Conservation (phyloP, 805 yeast species). For the Metschnikowia lachancei region DNA sequence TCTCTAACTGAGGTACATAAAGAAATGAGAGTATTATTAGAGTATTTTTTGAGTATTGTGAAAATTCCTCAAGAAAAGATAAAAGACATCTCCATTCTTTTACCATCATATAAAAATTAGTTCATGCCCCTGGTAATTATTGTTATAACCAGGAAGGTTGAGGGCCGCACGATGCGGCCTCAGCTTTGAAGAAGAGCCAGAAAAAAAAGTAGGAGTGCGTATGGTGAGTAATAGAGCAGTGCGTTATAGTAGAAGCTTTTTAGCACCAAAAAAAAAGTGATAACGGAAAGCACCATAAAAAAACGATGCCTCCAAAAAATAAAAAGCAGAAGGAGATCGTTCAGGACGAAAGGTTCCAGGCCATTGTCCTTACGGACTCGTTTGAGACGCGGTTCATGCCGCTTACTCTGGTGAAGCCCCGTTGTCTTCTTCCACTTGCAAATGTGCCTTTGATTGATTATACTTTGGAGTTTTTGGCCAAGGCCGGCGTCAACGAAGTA, state of each 20-base stretch:
- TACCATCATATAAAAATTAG: no score
- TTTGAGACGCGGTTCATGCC: constrained; percentile 93
- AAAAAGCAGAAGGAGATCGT: constrained; percentile 58
- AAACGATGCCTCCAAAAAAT: constrained; percentile 44
- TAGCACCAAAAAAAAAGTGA: not conserved
- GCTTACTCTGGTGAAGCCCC: constrained; percentile 75
- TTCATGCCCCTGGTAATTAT: no score
- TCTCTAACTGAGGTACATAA: no score
- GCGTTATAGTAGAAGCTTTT: not conserved
- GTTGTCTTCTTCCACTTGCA: constrained; percentile 89
- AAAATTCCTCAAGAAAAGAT: no score
- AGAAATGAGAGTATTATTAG: no score
- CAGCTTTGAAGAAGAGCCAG: no score
- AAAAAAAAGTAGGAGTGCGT: no score
- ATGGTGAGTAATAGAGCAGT: no score
- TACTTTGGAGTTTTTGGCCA: constrained; percentile 89
- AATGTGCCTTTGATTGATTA: constrained; percentile 93
- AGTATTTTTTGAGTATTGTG: no score
- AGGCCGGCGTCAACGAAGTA: constrained; percentile 86
- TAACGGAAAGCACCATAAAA: not conserved
- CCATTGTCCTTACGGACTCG: constrained; percentile 91
- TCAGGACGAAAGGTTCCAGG: constrained; percentile 79
- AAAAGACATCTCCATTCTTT: no score
- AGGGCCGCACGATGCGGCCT: no score
- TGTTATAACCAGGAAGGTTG: no score